Evolutionary conservation across 176 grass and related monocot species (phyloP), one percentile per base, ranked within the genome.

Genomic region (Pontederia crassipes): DNA sequence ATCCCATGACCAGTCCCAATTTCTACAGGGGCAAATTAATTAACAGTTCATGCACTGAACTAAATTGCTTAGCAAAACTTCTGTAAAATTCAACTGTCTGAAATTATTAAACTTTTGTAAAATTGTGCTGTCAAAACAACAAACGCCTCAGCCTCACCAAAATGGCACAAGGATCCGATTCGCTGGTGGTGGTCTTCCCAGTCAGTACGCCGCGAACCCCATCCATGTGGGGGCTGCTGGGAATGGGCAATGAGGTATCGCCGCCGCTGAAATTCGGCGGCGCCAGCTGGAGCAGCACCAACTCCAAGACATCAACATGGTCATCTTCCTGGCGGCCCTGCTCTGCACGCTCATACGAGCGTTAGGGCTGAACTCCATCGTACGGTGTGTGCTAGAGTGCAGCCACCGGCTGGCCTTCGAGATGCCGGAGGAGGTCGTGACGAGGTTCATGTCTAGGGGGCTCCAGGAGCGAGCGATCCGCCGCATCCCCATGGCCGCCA

Each of bases 251-350:
- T 0, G 29, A 50, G n/a, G 12, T 32, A 20, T 55, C 48, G 14
- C 54, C 55, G 35, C 12, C 55, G 1, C 47, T 8, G 26, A 18
- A 52, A 54, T 28, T 58, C 15, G 59, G 32, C 29, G 62, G 11
- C 28, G 49, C 29, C 8, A 55, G 24, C 6, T 58, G n/a, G 17
- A 16, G 28, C 67, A 17, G 17, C 5, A 26, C 54, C 11, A 52
- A 74, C 55, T 62, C 46, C 0, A 72, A 70, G 76, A 85, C 28
- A 64, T 73, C n/a, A 85, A 70, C 76, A 83, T 83, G 76, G 79
- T 89, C 8, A 60, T 95, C 79, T 63, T 95, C 61, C 81, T 95
- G 11, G 89, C 89, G 1, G 85, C 76, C 52, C 73, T 95, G 51
- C 79, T 85, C 11, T 95, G 85, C 49, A 62, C 81, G 12, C 71